Base-by-base conservation (phyloP, 1,284 basidiomycete species). In the Jaminaea rosea region DNA sequence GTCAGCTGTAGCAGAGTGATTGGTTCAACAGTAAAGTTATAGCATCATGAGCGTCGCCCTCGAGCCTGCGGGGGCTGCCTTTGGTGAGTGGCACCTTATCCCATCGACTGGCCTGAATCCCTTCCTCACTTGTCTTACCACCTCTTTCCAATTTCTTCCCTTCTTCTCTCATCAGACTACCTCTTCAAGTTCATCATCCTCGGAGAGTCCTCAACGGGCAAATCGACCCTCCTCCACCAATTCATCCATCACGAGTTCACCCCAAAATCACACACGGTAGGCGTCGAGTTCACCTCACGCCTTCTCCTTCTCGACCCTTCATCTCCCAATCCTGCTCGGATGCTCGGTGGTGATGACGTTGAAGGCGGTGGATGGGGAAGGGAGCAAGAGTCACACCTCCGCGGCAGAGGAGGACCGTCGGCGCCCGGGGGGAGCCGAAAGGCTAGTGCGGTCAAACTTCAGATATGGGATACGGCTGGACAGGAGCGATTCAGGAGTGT, bases 131-230 rank as follows among this genome's bases (percentile, higher is more conserved):
- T n/a, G n/a, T n/a, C n/a, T n/a, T n/a, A n/a, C n/a, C n/a, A n/a
- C n/a, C n/a, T n/a, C n/a, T n/a, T n/a, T n/a, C n/a, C n/a, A n/a
- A n/a, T n/a, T n/a, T n/a, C n/a, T n/a, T n/a, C n/a, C n/a, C 29
- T 15, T 31, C 15, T 31, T n/a, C 7, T 23, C 17, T 11, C 19
- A 6, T 11, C 23, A 42, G 92, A 96, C 78, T 96, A 93, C 75
- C 81, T 97, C 60, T 87, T 96, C 83, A 97, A 96, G 78, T 90
- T 89, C 77, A 94, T 97, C 72, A 83, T 97, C 63, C 89, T 97
- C 66, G 91, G 91, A 62, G 92, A 96, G 78, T 87, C 92, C 11
- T 92, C 90, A 56, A 88, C 89, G 3, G 93, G 93, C 44, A 98
- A 98, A 79, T 92, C 89, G 19, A 97, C 92, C 76, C 77, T 97